Evolutionary conservation across 2,329 filamentous ascomycete species (phyloP).

Genomic region (Ascochyta fabae): DNA sequence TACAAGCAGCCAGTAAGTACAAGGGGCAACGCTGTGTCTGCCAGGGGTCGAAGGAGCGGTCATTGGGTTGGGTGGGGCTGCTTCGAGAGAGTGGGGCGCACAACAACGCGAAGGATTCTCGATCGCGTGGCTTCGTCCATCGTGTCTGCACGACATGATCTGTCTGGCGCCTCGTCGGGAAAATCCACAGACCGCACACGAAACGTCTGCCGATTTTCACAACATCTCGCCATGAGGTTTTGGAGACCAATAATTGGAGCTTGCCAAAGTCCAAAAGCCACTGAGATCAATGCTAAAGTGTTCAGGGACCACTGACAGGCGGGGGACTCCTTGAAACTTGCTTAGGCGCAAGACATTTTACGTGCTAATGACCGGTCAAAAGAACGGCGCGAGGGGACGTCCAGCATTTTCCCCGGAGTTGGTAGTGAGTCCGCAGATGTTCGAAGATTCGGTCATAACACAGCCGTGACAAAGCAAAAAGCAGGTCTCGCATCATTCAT

Average conservation of each 20-base stretch:
- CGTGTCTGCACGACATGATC: constrained; percentile 9
- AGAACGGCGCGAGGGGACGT: neutral
- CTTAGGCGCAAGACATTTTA: neutral
- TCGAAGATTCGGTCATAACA: too few relatives aligned
- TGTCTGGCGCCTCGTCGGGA: constrained; percentile 8
- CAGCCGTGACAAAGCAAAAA: too few relatives aligned
- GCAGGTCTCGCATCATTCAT: too few relatives aligned
- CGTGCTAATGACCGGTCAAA: neutral
- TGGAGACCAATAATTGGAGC: neutral
- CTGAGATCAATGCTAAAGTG: constrained; percentile 1
- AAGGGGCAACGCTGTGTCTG: constrained; percentile 4
- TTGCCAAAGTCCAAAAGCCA: neutral
- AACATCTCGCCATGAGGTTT: neutral
- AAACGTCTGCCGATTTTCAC: neutral
- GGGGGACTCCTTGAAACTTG: neutral
- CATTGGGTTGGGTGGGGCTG: constrained; percentile 4
- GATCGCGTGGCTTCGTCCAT: constrained; percentile 8
- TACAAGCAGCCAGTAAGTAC: neutral
- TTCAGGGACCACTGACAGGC: neutral
- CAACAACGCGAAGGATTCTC: constrained; percentile 2
- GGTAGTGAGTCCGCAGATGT: too few relatives aligned
- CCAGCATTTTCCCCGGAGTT: too few relatives aligned
- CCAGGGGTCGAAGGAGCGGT: constrained; percentile 2
- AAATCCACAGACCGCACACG: constrained; percentile 7
- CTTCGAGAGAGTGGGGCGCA: constrained; percentile 1